These are phyloP conservation scores for Trebouxiophyceae sp. DNA, from an alignment of 163 green algal genomes.

Conservation along the genomic window DNA sequence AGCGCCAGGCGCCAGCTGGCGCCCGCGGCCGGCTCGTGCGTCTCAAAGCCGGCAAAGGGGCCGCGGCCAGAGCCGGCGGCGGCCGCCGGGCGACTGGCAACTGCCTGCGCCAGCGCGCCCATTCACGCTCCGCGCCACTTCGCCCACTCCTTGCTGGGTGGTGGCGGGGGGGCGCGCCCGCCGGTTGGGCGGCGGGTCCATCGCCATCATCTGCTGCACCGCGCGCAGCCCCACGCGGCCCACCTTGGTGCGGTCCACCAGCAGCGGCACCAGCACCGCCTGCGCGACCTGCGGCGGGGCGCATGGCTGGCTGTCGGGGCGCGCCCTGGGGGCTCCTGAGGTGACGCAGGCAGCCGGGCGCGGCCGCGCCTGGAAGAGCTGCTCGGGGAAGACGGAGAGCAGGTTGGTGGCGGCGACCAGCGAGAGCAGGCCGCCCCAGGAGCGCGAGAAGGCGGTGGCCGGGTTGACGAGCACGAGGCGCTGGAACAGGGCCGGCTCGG, in stretches of 20 bases:
- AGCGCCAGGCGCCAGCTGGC: conserved; percentile 53
- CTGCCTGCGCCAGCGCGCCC: no score
- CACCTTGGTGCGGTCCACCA: conserved; percentile 47
- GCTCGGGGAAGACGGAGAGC: conserved; percentile 51
- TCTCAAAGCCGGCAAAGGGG: not conserved
- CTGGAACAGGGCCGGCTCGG: conserved; percentile 23
- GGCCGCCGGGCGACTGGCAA: no score
- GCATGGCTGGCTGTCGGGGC: no score
- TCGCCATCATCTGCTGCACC: conserved; percentile 53
- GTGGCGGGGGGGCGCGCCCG: no score
- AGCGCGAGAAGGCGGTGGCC: conserved; percentile 50
- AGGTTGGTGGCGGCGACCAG: conserved; percentile 50
- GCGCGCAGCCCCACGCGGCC: conserved; percentile 17
- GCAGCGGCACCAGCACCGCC: conserved; percentile 50
- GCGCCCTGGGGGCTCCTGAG: no score
- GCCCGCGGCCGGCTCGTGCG: conserved; percentile 22
- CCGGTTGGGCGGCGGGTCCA: conserved; percentile 33
- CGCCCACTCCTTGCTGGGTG: no score
- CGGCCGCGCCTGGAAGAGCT: conserved; percentile 41
- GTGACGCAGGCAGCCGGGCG: no score
- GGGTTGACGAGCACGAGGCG: conserved; percentile 47
- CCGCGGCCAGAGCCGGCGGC: no score
- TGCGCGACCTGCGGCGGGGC: conserved; percentile 40
- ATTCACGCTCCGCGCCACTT: no score
- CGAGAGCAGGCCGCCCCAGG: conserved; percentile 31